Base-by-base conservation (phyloP, 177 flowering plant genomes). In the Vitis hybrid region DNA sequence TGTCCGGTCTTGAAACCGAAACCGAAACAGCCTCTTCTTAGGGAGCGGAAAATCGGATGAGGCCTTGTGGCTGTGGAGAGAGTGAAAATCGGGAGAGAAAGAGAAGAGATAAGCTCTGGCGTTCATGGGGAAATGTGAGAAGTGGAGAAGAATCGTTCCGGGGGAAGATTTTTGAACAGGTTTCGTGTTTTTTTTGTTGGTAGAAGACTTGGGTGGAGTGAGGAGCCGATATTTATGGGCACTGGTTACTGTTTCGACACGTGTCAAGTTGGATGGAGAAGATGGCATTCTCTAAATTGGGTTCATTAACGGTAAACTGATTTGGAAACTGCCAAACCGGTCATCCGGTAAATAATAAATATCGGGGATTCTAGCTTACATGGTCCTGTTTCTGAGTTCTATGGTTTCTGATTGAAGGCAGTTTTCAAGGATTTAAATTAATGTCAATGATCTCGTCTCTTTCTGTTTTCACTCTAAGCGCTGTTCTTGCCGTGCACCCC, bases 41-140 rank as follows among this genome's bases (percentile, higher is more conserved):
- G 70, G 70, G 65, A 57, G 8, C 22, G 66, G 65, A 26, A 53
- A 15, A 21, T 59, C 49, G 56, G 62, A 62, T 0, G 72, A 69
- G 21, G 52, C 51, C 21, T 56, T 68, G 33, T 48, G 71, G 9
- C 11, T 60, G 9, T 19, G 71, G 16, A 70, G 65, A 39, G 67
- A 33, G 64, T 67, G 70, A 62, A 72, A 67, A n/a, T 62, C 64
- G 70, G 82, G 69, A 48, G 76, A 70, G 15, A 72, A 63, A 21
- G 82, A 81, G 71, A 76, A 79, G 59, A 87, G 76, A 52, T 80
- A 66, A 22, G 81, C 79, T 76, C 84, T 77, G 52, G 77, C 70
- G 72, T 60, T 81, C 90, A 87, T 88, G 89, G 84, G 76, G 72
- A 12, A 7, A 8, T 29, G 21, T 5, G 58, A n/a, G 65, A 45